phyloP scores from a whole-genome alignment of 805 yeast species.

The Zygosaccharomyces siamensis region DNA sequence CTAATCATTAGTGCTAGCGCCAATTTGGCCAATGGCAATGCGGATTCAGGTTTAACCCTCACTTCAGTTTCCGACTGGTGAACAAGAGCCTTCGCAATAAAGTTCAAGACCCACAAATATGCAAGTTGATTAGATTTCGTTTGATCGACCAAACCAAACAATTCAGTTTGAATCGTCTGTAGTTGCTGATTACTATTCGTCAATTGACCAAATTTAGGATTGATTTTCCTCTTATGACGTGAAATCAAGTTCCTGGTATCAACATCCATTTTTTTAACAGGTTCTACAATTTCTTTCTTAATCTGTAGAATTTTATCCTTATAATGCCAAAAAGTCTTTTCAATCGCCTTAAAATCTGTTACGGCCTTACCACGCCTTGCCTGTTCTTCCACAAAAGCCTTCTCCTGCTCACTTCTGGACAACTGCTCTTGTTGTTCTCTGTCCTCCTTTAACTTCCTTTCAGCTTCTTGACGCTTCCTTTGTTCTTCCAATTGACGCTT shows the following conservation, averaged over 20 bases:
- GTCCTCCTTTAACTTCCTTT: constrained; percentile 11
- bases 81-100: constrained; percentile 77
- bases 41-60: constrained; percentile 67
- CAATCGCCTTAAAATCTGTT: constrained; percentile 36
- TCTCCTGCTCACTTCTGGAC: constrained; percentile 20
- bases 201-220: constrained; percentile 88
- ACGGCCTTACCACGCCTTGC: constrained; percentile 20
- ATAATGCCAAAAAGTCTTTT: constrained; percentile 43
- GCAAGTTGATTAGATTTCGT: constrained; percentile 49
- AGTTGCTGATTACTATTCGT: constrained; percentile 68
- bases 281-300: constrained; percentile 53
- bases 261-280: constrained; percentile 46
- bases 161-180: constrained; percentile 44
- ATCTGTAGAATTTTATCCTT: constrained; percentile 52
- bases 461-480: constrained; percentile 14
- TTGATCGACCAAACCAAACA: constrained; percentile 45
- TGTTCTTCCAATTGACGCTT: constrained; percentile 18
- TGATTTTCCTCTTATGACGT: constrained; percentile 67
- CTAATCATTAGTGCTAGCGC: constrained; percentile 49
- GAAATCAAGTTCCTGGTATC: constrained; percentile 50
- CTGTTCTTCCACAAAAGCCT: constrained; percentile 19
- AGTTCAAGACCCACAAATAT: constrained; percentile 71
- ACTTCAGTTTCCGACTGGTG: constrained; percentile 93
- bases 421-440: constrained; percentile 23
- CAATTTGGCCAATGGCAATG: constrained; percentile 72